Percentiles rank a stretch among this genome's conserved stretches.
Conservation (phyloP, 2,329 filamentous ascomycete genomes). For the Fusarium annulatum region DNA sequence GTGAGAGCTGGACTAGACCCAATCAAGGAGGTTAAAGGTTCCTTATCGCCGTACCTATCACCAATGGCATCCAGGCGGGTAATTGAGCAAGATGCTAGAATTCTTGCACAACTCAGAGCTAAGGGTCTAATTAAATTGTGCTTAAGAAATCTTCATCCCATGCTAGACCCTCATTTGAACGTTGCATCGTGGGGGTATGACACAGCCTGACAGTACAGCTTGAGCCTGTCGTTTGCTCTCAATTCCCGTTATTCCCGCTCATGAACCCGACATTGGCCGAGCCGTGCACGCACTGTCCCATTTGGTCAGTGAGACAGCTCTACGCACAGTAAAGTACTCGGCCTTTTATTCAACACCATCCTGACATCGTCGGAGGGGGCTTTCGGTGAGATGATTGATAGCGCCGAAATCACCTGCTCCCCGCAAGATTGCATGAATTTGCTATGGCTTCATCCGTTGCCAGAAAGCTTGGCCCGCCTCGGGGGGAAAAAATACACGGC, state of each 20-base stretch:
- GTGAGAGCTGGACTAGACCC: conserved; percentile 22
- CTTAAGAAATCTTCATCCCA: conserved; percentile 1
- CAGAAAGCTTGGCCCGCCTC: conserved; percentile 1
- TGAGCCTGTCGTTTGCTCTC: conserved; percentile 10
- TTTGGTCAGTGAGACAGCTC: neutral
- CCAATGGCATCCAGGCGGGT: neutral
- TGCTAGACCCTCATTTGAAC: neutral
- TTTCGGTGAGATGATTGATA: conserved; percentile 41
- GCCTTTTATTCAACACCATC: conserved; percentile 4
- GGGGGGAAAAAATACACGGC: too few species aligned
- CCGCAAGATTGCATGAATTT: conserved; percentile 21
- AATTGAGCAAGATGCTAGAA: conserved; percentile 20
- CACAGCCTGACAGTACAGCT: neutral
- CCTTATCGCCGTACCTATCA: conserved; percentile 23
- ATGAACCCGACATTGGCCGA: conserved; percentile 43
- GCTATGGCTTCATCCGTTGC: conserved; percentile 9
- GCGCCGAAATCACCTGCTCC: conserved; percentile 37
- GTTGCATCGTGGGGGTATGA: conserved; percentile 30
- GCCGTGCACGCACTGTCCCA: conserved; percentile 32
- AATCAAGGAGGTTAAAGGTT: conserved; percentile 18
- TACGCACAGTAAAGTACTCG: conserved; percentile 20
- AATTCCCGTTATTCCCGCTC: conserved; percentile 25
- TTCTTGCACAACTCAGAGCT: conserved; percentile 13
- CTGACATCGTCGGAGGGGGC: conserved; percentile 30
- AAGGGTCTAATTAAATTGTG: conserved; percentile 4